Evolutionary conservation across 345 rosid species (phyloP), one percentile per base, ranked within the genome.

Genomic region (Gossypium ekmanianum): DNA sequence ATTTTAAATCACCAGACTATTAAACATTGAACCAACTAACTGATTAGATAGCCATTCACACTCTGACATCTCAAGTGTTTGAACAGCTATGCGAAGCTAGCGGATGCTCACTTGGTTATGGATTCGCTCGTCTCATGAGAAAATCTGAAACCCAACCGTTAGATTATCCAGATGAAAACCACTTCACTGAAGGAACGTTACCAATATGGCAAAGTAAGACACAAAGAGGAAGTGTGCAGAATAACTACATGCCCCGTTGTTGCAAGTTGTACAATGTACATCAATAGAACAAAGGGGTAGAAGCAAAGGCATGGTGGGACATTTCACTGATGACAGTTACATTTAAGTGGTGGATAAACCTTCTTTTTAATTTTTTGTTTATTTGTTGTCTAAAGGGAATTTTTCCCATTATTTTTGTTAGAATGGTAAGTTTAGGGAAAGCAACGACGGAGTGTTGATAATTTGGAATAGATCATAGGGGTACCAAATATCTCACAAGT

Each of bases 41-140:
- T 34, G 7, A 34, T 34, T 34, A 5, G 41, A 34, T 34, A 34
- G 41, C 41, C 16, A 20, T 56, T 22, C 17, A 17, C n/a, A 3
- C 26, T 41, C 41, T 22, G 77, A 29, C 45, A 41, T 13, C n/a
- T 34, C 12, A 70, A 71, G 68, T 68, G 7, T 45, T 3, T 76
- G 44, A 81, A 84, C 94, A 94, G 98, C 87, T 92, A 55, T 86
- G 88, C 72, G 84, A 94, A 86, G 78, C 92, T 27, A 94, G 84
- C 29, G 98, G 98, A 77, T 92, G 94, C 76, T 92, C 98, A 34
- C 93, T 88, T 63, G 97, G 98, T 9, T 94, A 94, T 73, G 98
- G 98, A 77, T 92, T 83, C 85, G 86, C 97, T 16, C 82, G 97
- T 50, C 76, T 86, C n/a, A 78, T 77, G 83, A 86, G 72, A 55